phyloP scores from a whole-genome alignment of 352 stramenopile genomes.

The Pythium folliculosum region DNA sequence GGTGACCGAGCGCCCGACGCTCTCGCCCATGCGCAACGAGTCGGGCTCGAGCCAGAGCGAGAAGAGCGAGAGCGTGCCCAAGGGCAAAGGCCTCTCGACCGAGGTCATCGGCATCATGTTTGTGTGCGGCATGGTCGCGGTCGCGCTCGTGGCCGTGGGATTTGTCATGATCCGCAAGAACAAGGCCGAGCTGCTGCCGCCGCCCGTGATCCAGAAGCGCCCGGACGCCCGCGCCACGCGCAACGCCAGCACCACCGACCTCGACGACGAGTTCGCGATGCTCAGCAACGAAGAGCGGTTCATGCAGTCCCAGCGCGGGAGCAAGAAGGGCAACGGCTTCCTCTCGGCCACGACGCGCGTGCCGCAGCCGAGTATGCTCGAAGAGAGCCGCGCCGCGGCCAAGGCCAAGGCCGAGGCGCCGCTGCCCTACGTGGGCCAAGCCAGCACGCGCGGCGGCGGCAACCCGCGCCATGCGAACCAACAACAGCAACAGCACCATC shows the following conservation, averaged over 20 bases:
- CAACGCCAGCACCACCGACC: conserved; percentile 33
- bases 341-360: conserved; percentile 37
- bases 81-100: conserved; percentile 50
- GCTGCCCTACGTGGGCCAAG: conserved; percentile 16
- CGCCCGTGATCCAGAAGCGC: conserved; percentile 20
- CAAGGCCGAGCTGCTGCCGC: conserved; percentile 12
- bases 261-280: conserved; percentile 81
- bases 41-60: conserved; percentile 35
- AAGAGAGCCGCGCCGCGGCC: conserved; percentile 35
- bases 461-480: background rate
- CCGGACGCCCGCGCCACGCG: conserved; percentile 21
- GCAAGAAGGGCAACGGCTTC: conserved; percentile 60
- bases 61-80: conserved; percentile 25
- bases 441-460: background rate
- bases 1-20: conserved; percentile 39
- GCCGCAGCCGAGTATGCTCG: conserved; percentile 42
- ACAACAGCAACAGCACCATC: background rate
- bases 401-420: conserved; percentile 22
- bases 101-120: conserved; percentile 66
- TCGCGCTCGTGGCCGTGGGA: conserved; percentile 62
- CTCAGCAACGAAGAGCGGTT: conserved; percentile 70
- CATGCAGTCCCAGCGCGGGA: conserved; percentile 41
- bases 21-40: conserved; percentile 18
- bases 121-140: conserved; percentile 67
- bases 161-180: conserved; percentile 62